These are phyloP conservation scores for Eucalyptus rudis DNA, from an alignment of 345 rosid species.

Conservation along the genomic window DNA sequence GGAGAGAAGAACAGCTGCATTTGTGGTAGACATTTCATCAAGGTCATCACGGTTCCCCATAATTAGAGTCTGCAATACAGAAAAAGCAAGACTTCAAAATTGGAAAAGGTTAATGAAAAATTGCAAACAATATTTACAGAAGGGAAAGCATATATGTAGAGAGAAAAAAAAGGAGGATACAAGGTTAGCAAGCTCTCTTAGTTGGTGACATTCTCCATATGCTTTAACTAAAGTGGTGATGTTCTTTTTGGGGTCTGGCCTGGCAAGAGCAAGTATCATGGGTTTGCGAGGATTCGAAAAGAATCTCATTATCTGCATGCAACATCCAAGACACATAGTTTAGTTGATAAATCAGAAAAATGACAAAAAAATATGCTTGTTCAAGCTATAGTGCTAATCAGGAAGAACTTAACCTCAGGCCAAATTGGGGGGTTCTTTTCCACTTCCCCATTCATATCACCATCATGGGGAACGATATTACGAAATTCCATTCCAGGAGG, in stretches of 20 bases:
- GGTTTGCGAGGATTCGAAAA: conserved; percentile 91
- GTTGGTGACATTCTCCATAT: conserved; percentile 96
- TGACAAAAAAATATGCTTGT: neutral
- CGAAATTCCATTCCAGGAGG: conserved; percentile 98
- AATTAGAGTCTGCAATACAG: conserved; percentile 59
- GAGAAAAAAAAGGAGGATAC: conserved; percentile 8
- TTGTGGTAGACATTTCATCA: conserved; percentile 98
- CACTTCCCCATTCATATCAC: conserved; percentile 55
- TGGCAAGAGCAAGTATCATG: conserved; percentile 96
- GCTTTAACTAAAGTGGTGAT: conserved; percentile 94
- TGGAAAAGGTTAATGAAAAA: neutral
- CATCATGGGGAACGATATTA: conserved; percentile 64
- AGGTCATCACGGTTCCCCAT: conserved; percentile 99
- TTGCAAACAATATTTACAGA: neutral
- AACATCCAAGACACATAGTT: neutral
- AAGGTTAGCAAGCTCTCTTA: conserved; percentile 95
- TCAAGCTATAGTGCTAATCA: neutral
- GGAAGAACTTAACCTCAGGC: conserved; percentile 45
- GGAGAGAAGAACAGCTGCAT: conserved; percentile 84
- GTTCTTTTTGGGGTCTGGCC: conserved; percentile 99
- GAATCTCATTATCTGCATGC: conserved; percentile 93
- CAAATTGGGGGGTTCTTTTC: conserved; percentile 70
- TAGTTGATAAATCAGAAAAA: neutral
- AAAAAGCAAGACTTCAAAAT: neutral
- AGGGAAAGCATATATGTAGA: neutral